phyloP scores from a whole-genome alignment of 371 early-diverging fungal species.

The Apophysomyces elegans region DNA sequence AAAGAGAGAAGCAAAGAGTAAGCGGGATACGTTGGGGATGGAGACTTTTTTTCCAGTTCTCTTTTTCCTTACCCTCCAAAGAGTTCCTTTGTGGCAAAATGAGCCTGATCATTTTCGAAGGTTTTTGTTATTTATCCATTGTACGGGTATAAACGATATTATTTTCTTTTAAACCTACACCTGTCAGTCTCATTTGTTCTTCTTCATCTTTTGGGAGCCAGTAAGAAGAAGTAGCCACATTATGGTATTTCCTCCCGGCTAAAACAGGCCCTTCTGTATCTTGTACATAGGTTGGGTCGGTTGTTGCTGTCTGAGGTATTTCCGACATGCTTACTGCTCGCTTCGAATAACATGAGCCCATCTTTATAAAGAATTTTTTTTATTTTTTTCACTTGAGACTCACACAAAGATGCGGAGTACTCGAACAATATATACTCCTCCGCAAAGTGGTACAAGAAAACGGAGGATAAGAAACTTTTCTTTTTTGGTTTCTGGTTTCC shows the following conservation, averaged over 20 bases:
- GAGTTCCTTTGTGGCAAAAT: slow-evolving; percentile 3
- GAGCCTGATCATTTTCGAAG: not conserved
- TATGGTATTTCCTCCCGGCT: not conserved
- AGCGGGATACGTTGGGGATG: no score
- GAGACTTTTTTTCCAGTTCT: not conserved
- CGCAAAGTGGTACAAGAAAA: no score
- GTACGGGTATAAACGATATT: not conserved
- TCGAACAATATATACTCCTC: no score
- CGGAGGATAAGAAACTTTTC: no score
- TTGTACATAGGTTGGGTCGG: slow-evolving; percentile 5
- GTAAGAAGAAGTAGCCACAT: not conserved
- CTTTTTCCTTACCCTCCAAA: slow-evolving; percentile 3
- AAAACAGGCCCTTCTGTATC: not conserved
- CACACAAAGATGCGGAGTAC: no score
- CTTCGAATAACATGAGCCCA: slow-evolving; percentile 3
- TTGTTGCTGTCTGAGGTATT: no score
- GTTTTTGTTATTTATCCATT: not conserved
- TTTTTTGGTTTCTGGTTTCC: no score
- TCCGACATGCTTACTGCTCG: not conserved
- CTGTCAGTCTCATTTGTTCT: slow-evolving; percentile 1
- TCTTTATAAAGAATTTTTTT: not conserved
- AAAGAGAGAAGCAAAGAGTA: not conserved
- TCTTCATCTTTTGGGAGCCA: slow-evolving; percentile 8
- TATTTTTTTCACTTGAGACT: no score
- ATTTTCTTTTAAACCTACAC: not conserved